Evolutionary conservation across 2,329 filamentous ascomycete genomes (phyloP).

Genomic region (Pyricularia sp.): DNA sequence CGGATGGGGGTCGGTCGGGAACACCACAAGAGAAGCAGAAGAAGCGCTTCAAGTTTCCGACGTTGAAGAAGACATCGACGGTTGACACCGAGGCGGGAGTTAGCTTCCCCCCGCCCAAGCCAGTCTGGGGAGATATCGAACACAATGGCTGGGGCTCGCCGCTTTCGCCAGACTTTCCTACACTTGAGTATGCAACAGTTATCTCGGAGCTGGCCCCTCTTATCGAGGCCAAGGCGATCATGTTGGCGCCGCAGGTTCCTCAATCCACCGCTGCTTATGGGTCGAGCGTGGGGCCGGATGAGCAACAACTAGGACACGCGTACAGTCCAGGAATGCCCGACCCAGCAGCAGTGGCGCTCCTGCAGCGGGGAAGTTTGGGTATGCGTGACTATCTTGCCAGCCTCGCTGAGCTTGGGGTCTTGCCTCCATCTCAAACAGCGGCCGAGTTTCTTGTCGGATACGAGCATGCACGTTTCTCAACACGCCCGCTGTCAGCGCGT

Average conservation of each 20-base stretch:
- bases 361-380: slow-evolving; percentile 64
- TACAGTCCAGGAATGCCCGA: slow-evolving; percentile 37
- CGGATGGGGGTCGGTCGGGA: neutral
- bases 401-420: slow-evolving; percentile 57
- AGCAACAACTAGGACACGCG: slow-evolving; percentile 14
- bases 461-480: slow-evolving; percentile 78
- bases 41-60: neutral
- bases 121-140: slow-evolving; percentile 71
- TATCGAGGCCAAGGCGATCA: slow-evolving; percentile 89
- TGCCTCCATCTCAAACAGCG: slow-evolving; percentile 29
- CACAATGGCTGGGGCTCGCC: slow-evolving; percentile 88
- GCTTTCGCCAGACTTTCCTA: slow-evolving; percentile 60
- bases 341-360: slow-evolving; percentile 55
- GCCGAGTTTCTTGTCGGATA: slow-evolving; percentile 65
- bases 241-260: slow-evolving; percentile 56
- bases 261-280: slow-evolving; percentile 16
- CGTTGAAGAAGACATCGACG: slow-evolving; percentile 11
- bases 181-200: slow-evolving; percentile 76
- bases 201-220: slow-evolving; percentile 78
- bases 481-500: slow-evolving; percentile 53
- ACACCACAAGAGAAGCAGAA: neutral
- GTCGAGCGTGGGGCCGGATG: neutral
- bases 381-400: slow-evolving; percentile 71
- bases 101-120: slow-evolving; percentile 38
- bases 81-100: slow-evolving; percentile 24